A percentile compares a stretch with the other conserved stretches of the same genome.
phyloP scores from a whole-genome alignment of 1,284 basidiomycete genomes.

The Pseudozyma flocculosa region DNA sequence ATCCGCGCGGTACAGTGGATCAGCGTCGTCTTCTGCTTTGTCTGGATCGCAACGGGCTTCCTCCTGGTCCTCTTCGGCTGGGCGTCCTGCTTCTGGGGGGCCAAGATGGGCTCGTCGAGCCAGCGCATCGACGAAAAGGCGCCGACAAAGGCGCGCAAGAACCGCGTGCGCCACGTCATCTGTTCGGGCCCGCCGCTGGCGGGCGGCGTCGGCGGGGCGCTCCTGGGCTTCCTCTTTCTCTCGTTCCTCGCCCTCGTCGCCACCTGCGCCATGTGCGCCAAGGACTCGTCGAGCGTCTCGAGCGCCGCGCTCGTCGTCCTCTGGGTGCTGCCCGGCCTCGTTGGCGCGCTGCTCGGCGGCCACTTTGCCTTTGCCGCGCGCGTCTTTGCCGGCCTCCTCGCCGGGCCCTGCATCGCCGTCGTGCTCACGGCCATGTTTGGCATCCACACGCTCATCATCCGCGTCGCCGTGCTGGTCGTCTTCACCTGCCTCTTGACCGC shows the following conservation, averaged over 20 bases:
- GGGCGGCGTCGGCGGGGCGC: slow-evolving; percentile 39
- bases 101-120: slow-evolving; percentile 8
- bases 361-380: slow-evolving; percentile 31
- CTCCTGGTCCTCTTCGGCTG: slow-evolving; percentile 47
- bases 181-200: slow-evolving; percentile 22
- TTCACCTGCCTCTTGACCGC: slow-evolving; percentile 35
- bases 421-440: slow-evolving; percentile 48
- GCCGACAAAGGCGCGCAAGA: neutral
- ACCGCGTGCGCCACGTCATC: neutral
- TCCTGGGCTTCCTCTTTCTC: slow-evolving; percentile 43
- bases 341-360: slow-evolving; percentile 33
- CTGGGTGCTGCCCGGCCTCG: slow-evolving; percentile 41
- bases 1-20: slow-evolving; percentile 26
- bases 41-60: slow-evolving; percentile 38
- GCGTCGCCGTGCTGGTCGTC: slow-evolving; percentile 34
- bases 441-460: slow-evolving; percentile 45
- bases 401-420: slow-evolving; percentile 30
- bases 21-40: slow-evolving; percentile 36
- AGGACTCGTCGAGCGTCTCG: slow-evolving; percentile 11
- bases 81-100: slow-evolving; percentile 46
- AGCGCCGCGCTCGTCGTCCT: slow-evolving; percentile 31
- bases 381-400: slow-evolving; percentile 28
- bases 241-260: slow-evolving; percentile 34
- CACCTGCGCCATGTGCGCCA: slow-evolving; percentile 27
- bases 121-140: slow-evolving; percentile 14